phyloP scores from a whole-genome alignment of 2,329 filamentous ascomycete species.

The Trichothecium roseum region DNA sequence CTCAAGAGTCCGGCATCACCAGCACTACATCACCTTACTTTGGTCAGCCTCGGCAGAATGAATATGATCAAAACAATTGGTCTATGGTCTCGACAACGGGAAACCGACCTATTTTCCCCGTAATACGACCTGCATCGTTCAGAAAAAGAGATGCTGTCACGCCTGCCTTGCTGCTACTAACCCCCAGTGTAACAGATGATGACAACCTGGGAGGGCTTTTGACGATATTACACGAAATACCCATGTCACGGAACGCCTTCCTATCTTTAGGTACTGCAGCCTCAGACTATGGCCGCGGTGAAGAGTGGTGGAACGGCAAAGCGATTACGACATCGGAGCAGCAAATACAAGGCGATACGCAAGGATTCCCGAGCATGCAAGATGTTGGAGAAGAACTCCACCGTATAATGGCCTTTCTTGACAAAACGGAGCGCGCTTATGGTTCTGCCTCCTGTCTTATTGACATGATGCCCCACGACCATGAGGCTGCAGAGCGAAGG shows the following conservation, averaged over 20 bases:
- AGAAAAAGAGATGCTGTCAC: conserved; percentile 28
- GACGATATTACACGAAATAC: conserved; percentile 51
- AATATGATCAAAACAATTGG: conserved; percentile 48
- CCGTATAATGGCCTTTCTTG: conserved; percentile 53
- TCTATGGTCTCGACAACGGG: conserved; percentile 39
- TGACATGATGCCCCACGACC: conserved; percentile 22
- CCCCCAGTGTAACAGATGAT: conserved; percentile 16
- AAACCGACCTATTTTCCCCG: conserved; percentile 10
- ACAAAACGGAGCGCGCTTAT: conserved; percentile 48
- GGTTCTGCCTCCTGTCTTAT: conserved; percentile 36
- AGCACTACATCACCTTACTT: conserved; percentile 34
- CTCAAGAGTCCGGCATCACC: conserved; percentile 41
- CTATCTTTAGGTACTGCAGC: conserved; percentile 30
- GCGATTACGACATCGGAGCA: conserved; percentile 28
- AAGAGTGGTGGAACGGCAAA: conserved; percentile 52
- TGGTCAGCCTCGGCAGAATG: conserved; percentile 45
- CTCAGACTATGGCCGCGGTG: conserved; percentile 41
- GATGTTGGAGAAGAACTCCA: conserved; percentile 45
- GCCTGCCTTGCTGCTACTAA: conserved; percentile 42
- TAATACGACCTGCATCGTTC: conserved; percentile 23
- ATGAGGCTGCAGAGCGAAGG: conserved; percentile 25
- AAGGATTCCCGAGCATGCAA: conserved; percentile 14
- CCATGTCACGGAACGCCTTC: conserved; percentile 44
- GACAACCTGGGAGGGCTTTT: conserved; percentile 43
- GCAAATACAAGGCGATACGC: too few relatives aligned